Evolutionary conservation across 108 stramenopile species (phyloP).

Genomic region (Fragilaria radians): DNA sequence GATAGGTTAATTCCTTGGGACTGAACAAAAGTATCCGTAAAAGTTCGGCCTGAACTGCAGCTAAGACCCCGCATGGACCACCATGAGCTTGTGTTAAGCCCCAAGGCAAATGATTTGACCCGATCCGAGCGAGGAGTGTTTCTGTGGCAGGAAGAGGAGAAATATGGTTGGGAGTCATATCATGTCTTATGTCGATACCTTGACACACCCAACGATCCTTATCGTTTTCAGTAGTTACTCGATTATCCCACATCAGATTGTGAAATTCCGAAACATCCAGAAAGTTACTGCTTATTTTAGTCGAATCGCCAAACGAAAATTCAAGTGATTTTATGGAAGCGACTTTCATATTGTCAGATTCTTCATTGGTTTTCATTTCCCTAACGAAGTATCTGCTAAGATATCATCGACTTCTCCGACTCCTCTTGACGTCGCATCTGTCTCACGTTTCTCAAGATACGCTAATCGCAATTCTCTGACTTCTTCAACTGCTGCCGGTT

Average conservation of each 20-base stretch:
- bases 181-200: constrained; percentile 20
- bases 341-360: too few relatives aligned
- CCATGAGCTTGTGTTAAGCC: constrained; percentile 81
- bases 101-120: constrained; percentile 30
- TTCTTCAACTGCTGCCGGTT: too few relatives aligned
- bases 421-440: too few relatives aligned
- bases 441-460: too few relatives aligned
- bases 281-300: too few relatives aligned
- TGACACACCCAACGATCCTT: constrained; percentile 63
- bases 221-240: constrained; percentile 46
- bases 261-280: constrained; percentile 23
- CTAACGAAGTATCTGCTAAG: too few relatives aligned
- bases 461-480: too few relatives aligned
- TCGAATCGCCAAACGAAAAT: too few relatives aligned
- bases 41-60: constrained; percentile 79
- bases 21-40: constrained; percentile 57
- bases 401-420: too few relatives aligned
- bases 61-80: constrained; percentile 86
- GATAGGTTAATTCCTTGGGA: constrained; percentile 5
- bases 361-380: too few relatives aligned
- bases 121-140: neutral
- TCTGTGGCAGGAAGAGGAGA: constrained; percentile 1
- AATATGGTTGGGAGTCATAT: constrained; percentile 3
- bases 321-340: too few relatives aligned
- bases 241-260: constrained; percentile 45